These are phyloP conservation scores for Ustilago bromivora DNA, from an alignment of 1,284 basidiomycete species.

Conservation along the genomic window DNA sequence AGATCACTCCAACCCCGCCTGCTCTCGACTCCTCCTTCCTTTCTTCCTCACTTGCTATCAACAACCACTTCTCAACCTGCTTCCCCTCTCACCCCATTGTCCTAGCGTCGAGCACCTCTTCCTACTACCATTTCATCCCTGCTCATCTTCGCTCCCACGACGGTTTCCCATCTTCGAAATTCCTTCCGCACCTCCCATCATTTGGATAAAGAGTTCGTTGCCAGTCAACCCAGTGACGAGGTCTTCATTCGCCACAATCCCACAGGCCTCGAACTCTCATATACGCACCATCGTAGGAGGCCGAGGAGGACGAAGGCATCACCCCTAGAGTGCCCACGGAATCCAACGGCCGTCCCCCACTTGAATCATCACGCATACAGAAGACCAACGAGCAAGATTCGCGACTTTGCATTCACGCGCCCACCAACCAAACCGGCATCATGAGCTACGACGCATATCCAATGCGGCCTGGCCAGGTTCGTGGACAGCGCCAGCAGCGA, in stretches of 20 bases:
- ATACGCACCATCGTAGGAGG: not conserved
- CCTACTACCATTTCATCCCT: not conserved
- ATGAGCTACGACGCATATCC: slow-evolving; percentile 44
- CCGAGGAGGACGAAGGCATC: not conserved
- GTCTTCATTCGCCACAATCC: not conserved
- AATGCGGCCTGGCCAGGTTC: slow-evolving; percentile 21
- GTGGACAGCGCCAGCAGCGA: slow-evolving; percentile 31
- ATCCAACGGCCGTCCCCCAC: not conserved
- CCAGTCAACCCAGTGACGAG: not conserved
- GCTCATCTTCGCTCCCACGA: not conserved
- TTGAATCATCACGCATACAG: not conserved
- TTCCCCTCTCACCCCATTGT: slow-evolving; percentile 1
- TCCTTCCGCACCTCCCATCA: not conserved
- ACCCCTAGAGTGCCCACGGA: not conserved
- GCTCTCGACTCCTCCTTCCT: not conserved
- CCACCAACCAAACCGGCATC: not conserved
- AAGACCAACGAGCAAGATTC: not conserved
- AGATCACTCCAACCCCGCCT: not conserved
- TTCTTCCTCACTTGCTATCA: not conserved
- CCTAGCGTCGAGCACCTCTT: not conserved
- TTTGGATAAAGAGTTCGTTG: not conserved
- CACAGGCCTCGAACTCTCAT: not conserved
- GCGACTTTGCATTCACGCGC: not conserved
- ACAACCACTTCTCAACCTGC: slow-evolving; percentile 6
- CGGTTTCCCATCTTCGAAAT: not conserved